Percentiles rank a stretch among this genome's conserved stretches.
Evolutionary conservation across 257 asterid species (phyloP).

Genomic region (Vinca minor): DNA sequence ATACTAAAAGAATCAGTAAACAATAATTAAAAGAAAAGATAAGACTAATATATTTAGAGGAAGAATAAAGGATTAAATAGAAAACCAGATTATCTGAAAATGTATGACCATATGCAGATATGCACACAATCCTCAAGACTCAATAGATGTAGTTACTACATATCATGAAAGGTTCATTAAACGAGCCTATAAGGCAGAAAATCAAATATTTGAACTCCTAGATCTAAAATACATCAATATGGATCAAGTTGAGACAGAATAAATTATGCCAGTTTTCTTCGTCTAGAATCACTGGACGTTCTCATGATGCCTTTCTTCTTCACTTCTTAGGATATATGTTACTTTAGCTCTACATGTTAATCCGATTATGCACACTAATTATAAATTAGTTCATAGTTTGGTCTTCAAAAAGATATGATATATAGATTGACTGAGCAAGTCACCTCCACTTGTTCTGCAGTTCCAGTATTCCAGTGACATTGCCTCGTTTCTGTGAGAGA

Average conservation of each 20-base stretch:
- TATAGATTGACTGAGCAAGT: slow-evolving; percentile 4
- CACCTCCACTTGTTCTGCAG: slow-evolving; percentile 74
- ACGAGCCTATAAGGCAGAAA: background rate
- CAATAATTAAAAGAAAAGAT: background rate
- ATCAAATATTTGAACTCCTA: background rate
- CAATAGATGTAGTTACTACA: background rate
- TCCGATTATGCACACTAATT: background rate
- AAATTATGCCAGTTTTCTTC: background rate
- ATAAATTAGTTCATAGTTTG: background rate
- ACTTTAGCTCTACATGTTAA: background rate
- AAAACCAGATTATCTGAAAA: background rate
- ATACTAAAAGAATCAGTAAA: background rate
- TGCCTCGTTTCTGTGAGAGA: slow-evolving; percentile 32
- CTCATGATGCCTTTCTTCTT: background rate
- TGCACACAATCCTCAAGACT: background rate
- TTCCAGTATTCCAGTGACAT: slow-evolving; percentile 56
- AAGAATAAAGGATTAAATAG: background rate
- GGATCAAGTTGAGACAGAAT: background rate
- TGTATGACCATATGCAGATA: background rate
- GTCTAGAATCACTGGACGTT: background rate
- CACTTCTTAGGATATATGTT: background rate
- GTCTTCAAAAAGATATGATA: background rate
- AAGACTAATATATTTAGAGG: background rate
- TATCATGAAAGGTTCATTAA: background rate
- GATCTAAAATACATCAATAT: background rate